Base-by-base conservation (phyloP, 2,329 filamentous ascomycete genomes). In the Talaromyces sp. region DNA sequence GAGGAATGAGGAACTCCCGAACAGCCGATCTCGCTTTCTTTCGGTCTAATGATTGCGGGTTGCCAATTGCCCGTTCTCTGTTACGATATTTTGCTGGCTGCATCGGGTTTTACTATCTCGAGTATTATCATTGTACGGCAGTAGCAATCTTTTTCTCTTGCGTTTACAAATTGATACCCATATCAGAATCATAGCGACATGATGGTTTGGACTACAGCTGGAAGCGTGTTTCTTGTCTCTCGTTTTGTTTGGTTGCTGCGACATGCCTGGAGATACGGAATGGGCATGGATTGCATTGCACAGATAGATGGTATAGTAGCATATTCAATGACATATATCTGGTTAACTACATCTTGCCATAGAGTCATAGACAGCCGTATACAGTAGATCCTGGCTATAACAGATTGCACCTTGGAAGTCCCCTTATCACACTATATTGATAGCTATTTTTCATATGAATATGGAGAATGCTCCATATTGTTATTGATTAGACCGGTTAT, bases 141-240 rank as follows among this genome's bases (percentile, higher is more conserved):
- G 43, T 51, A 29, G 38, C 56, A 67, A 47, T 58, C 2, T 59
- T 43, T 43, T 47, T 49, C 47, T 65, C 10, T 56, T 61, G 58
- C 63, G 58, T 49, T 64, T 58, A 58, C 53, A 56, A 63, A 66
- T 60, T 51, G 64, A 66, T 66, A 64, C 65, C 65, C 65, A 67
- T 64, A 64, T 60, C 65, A 58, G 49, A 60, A 64, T 67, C 56
- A 64, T 63, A 64, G 63, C 63, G 63, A 58, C 27, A 31, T 60
- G 54, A 51, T 60, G 15, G 54, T 59, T 59, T 60, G 56, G 40
- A 59, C 38, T 47, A 53, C 8, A 58, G 15, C 36, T 56, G 34
- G 51, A 62, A 59, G 60, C 59, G 64, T 66, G 40, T 25, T 63
- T 65, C 53, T 58, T 51, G 31, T 59, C 43, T 19, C 54, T 64